Evolutionary conservation across 2,329 filamentous ascomycete genomes (phyloP).

Genomic region (Exophiala viscosa): DNA sequence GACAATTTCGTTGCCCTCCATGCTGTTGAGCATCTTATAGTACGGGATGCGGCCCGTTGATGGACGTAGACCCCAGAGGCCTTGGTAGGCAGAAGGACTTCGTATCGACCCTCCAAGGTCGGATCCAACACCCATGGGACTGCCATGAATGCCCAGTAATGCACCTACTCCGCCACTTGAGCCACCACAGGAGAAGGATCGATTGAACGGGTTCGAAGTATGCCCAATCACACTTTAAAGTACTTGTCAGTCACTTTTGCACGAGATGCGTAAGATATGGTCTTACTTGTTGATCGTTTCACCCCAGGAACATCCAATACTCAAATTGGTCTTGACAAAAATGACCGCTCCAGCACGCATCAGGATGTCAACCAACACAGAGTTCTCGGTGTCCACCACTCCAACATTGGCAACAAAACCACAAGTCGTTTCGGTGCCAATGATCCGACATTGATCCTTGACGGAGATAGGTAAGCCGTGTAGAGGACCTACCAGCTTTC

Average conservation of each 20-base stretch:
- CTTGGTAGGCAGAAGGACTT: constrained; percentile 37
- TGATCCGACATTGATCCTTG: constrained; percentile 38
- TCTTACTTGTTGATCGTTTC: constrained; percentile 1
- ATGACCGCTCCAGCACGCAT: not conserved
- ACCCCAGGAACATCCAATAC: not conserved
- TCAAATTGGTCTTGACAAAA: constrained; percentile 1
- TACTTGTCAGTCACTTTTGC: not conserved
- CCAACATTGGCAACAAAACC: constrained; percentile 1
- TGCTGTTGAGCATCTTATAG: not conserved
- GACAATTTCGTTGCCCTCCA: constrained; percentile 31
- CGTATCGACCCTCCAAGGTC: constrained; percentile 46
- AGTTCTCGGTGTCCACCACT: not conserved
- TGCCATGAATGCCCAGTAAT: constrained; percentile 50
- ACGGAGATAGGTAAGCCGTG: constrained; percentile 58
- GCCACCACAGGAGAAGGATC: constrained; percentile 49
- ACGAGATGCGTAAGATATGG: not conserved
- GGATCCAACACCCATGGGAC: constrained; percentile 51
- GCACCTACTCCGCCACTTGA: constrained; percentile 57
- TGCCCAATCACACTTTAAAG: constrained; percentile 14
- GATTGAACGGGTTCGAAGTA: constrained; percentile 54
- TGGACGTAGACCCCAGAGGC: constrained; percentile 39
- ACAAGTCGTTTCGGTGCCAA: not conserved
- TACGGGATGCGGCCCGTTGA: constrained; percentile 39
- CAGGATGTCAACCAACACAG: not conserved
- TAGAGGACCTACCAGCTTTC: constrained; percentile 48